Evolutionary conservation across 805 yeast genomes (phyloP).

Genomic region (Candida nemodendra): DNA sequence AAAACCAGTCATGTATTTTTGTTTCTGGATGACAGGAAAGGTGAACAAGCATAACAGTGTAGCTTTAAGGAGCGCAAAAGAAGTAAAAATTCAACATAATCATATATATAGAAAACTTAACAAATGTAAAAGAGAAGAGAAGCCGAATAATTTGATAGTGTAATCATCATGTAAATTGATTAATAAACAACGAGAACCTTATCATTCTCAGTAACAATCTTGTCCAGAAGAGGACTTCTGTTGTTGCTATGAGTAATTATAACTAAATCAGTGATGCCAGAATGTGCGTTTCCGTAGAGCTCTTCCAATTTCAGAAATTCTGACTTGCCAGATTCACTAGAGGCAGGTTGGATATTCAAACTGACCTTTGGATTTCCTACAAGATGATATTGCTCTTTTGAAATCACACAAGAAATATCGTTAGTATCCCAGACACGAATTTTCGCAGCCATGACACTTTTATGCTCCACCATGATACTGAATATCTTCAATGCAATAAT

Average conservation of each 20-base stretch:
- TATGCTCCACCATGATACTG: conserved; percentile 22
- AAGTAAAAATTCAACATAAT: no score
- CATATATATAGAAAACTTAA: no score
- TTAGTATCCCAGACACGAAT: conserved; percentile 12
- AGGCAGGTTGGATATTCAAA: conserved; percentile 4
- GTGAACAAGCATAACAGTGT: no score
- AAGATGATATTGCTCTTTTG: conserved; percentile 6
- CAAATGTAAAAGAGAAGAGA: not conserved
- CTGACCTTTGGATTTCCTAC: conserved; percentile 11
- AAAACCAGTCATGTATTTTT: no score
- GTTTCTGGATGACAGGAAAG: no score
- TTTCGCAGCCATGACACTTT: conserved; percentile 12
- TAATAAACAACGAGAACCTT: conserved; percentile 27
- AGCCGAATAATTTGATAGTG: no score
- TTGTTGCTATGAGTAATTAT: conserved; percentile 18
- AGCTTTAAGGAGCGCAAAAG: no score
- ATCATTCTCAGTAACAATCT: conserved; percentile 20
- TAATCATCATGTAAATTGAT: not conserved
- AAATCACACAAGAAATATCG: conserved; percentile 9
- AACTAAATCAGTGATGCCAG: conserved; percentile 22
- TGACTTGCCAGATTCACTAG: conserved; percentile 1
- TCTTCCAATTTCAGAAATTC: conserved; percentile 8
- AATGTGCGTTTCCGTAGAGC: not conserved
- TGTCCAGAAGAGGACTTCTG: conserved; percentile 12
- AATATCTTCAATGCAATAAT: conserved; percentile 26